Base-by-base conservation (phyloP, 768 basidiomycete genomes). In the Zangia roseola region DNA sequence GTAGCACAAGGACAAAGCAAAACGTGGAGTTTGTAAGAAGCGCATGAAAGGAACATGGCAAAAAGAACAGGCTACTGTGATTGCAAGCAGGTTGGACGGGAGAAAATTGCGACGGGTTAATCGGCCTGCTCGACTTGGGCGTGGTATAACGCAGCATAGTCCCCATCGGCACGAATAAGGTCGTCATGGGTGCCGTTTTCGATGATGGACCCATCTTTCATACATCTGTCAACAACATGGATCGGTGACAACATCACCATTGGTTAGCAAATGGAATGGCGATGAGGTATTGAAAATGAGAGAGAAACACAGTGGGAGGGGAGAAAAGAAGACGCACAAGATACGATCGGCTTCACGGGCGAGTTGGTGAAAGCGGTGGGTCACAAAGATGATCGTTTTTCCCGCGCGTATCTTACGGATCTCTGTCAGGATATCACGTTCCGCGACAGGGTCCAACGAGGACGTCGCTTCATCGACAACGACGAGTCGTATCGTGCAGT, bases 381-480 rank as follows among this genome's bases (percentile, higher is more conserved):
- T 79, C 7, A 82, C 78, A 36, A 81, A 72, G 12, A 85, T 64
- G 63, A 79, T 40, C 17, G 81, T 84, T 63, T 76, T 81, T 1
- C 76, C 79, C 12, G 64, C 57, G 5, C 76, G 69, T 23, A 59
- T 53, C 1, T 59, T 54, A 4, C 68, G 63, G 28, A 83, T 60
- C 10, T 65, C 63, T 14, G 70, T 54, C 44, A 82, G 72, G 10
- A 84, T 65, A 1, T 73, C 64, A 13, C 69, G 71, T 58, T 86
- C 84, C 0, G 72, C 76, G 37, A 76, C 63, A 9, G 84, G 74
- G 44, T 84, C 83, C 34, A 83, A 54, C 3, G 79, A 74, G 0
- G 81, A 80, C 33, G 73, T 81, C 0, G 82, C 81, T 57, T 84
- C 82, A 51, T 85, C 83, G 3, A 79, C 72, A 4, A 79, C 71